Evolutionary conservation across 2,329 filamentous ascomycete genomes (phyloP).

Genomic region (Fusarium anguioides): DNA sequence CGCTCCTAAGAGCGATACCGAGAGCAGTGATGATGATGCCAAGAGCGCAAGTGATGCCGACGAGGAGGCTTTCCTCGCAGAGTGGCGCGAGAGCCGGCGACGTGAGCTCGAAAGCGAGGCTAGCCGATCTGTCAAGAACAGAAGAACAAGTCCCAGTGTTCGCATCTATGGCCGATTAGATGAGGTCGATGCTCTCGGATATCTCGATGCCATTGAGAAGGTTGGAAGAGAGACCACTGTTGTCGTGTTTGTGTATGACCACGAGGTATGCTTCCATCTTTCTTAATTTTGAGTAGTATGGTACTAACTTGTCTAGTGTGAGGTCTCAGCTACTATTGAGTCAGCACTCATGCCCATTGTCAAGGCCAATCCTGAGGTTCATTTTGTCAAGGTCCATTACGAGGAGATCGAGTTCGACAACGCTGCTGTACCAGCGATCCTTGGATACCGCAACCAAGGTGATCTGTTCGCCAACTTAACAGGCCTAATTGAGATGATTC

Average conservation of each 20-base stretch:
- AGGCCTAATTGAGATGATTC: conserved; percentile 87
- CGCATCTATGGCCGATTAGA: conserved; percentile 83
- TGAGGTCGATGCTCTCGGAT: conserved; percentile 88
- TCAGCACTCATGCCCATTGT: conserved; percentile 81
- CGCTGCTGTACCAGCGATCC: conserved; percentile 84
- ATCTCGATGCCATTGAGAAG: conserved; percentile 96
- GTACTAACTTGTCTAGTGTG: conserved; percentile 67
- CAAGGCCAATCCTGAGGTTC: conserved; percentile 73
- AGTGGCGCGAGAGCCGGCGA: conserved; percentile 85
- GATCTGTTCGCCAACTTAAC: conserved; percentile 92
- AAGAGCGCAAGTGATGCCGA: conserved; percentile 67
- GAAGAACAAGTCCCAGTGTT: conserved; percentile 80
- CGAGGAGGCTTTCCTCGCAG: conserved; percentile 83
- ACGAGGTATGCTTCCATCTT: conserved; percentile 71
- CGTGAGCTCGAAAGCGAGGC: conserved; percentile 77
- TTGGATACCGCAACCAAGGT: conserved; percentile 87
- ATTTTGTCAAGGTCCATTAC: conserved; percentile 92
- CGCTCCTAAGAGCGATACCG: conserved; percentile 55
- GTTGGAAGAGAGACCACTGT: conserved; percentile 83
- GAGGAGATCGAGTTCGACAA: conserved; percentile 95
- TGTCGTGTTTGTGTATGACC: conserved; percentile 93
- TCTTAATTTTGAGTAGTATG: not conserved
- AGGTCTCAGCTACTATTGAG: conserved; percentile 82
- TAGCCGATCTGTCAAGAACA: conserved; percentile 65
- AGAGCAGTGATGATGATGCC: conserved; percentile 59